A percentile compares a stretch with the other conserved stretches of the same genome.
Evolutionary conservation across 169 alveolate genomes (phyloP).

Genomic region (Perkinsus olseni): DNA sequence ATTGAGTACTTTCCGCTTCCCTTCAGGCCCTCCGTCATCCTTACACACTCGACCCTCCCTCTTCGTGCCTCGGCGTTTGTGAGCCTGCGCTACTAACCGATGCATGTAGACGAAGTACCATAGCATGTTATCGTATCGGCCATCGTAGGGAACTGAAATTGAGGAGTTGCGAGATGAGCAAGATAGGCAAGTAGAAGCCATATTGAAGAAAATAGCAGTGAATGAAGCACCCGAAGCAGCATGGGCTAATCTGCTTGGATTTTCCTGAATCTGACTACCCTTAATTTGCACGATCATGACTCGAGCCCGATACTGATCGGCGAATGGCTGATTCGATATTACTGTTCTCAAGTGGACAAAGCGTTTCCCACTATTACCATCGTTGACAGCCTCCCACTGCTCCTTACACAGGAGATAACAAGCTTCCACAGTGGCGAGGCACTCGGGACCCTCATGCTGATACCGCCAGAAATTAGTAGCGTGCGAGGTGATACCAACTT

Average conservation of each 20-base stretch:
- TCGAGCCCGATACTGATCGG: too few species aligned
- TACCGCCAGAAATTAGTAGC: neutral
- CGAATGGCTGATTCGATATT: too few species aligned
- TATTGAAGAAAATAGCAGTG: neutral
- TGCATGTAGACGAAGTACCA: neutral
- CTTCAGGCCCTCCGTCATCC: neutral
- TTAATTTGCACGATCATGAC: too few species aligned
- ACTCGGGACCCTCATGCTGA: neutral
- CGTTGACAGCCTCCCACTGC: neutral
- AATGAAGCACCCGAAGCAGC: too few species aligned
- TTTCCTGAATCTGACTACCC: too few species aligned
- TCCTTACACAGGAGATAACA: neutral
- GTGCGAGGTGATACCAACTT: neutral
- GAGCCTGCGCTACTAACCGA: neutral
- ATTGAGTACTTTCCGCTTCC: neutral
- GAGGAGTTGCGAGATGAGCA: neutral
- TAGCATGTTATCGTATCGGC: neutral
- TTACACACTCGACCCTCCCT: neutral
- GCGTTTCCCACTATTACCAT: neutral
- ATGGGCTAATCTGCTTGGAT: too few species aligned
- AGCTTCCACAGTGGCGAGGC: neutral
- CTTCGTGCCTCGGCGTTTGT: neutral
- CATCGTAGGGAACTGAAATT: neutral
- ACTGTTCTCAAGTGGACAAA: too few species aligned
- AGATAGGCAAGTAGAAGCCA: neutral